These are phyloP conservation scores for Trametes cubensis DNA, from an alignment of 768 basidiomycete species.

Conservation along the genomic window DNA sequence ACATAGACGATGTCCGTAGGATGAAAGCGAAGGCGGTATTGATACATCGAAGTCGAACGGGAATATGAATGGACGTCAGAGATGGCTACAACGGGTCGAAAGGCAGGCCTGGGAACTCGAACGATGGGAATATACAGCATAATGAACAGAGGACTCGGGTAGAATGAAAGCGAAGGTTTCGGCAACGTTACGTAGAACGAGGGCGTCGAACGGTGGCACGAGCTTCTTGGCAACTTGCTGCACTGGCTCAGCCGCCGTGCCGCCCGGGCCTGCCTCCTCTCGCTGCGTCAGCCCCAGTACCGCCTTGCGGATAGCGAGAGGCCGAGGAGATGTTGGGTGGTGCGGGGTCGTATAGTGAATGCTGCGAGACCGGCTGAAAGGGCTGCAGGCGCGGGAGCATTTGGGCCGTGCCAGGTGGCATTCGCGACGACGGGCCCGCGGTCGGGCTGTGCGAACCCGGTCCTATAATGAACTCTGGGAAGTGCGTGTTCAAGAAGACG, in stretches of 20 bases:
- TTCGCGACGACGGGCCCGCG: slow-evolving; percentile 10
- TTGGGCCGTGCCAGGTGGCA: slow-evolving; percentile 2
- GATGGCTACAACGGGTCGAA: background rate
- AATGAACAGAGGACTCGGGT: background rate
- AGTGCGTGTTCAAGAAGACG: slow-evolving; percentile 28
- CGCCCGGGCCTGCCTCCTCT: slow-evolving; percentile 9
- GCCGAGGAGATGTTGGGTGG: slow-evolving; percentile 30
- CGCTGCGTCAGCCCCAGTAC: background rate
- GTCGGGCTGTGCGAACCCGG: slow-evolving; percentile 4
- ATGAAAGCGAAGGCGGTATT: slow-evolving; percentile 1
- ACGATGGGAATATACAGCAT: background rate
- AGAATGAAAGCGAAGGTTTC: slow-evolving; percentile 1
- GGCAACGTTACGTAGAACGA: background rate
- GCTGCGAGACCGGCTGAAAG: slow-evolving; percentile 20
- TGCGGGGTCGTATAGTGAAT: slow-evolving; percentile 24
- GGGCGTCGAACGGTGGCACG: too few species aligned
- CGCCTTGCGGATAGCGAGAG: slow-evolving; percentile 23
- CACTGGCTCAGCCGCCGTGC: slow-evolving; percentile 11
- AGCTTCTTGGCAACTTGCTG: slow-evolving; percentile 6
- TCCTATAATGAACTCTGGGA: slow-evolving; percentile 30
- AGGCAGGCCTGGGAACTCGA: background rate
- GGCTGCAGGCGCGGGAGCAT: slow-evolving; percentile 22
- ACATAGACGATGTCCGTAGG: background rate
- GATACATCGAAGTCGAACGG: slow-evolving; percentile 2
- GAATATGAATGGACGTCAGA: background rate